These are phyloP conservation scores for Rusavskia elegans DNA, from an alignment of 495 filamentous ascomycete species.

Conservation along the genomic window DNA sequence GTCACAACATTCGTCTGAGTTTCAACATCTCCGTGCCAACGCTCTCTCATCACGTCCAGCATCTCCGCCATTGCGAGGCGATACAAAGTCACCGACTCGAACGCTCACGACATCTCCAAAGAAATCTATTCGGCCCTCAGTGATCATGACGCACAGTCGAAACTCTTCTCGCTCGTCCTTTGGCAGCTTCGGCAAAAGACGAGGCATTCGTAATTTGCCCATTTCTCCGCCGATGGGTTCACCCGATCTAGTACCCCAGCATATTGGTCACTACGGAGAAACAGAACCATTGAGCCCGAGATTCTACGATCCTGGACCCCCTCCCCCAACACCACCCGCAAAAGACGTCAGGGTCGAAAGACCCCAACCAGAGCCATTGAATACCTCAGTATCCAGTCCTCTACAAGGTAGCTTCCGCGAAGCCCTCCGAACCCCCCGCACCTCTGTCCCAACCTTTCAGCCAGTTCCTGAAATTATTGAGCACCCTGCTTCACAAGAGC, in stretches of 20 bases:
- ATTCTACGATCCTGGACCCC: slow-evolving; percentile 39
- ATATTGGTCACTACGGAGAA: slow-evolving; percentile 26
- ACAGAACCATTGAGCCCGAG: slow-evolving; percentile 41
- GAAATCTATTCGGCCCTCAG: slow-evolving; percentile 25
- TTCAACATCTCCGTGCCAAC: slow-evolving; percentile 14
- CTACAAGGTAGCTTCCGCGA: slow-evolving; percentile 7
- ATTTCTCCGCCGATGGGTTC: slow-evolving; percentile 44
- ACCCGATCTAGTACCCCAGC: slow-evolving; percentile 23
- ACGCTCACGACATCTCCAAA: slow-evolving; percentile 22
- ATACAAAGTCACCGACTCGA: slow-evolving; percentile 22
- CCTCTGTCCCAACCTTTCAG: slow-evolving; percentile 10
- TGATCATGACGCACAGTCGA: slow-evolving; percentile 21
- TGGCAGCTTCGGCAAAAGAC: slow-evolving; percentile 30
- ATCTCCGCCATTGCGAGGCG: slow-evolving; percentile 7
- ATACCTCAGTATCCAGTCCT: slow-evolving; percentile 12
- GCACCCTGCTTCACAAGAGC: not conserved
- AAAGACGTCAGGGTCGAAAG: slow-evolving; percentile 1
- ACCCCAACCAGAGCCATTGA: slow-evolving; percentile 1
- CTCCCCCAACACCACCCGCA: slow-evolving; percentile 24
- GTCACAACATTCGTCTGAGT: slow-evolving; percentile 12
- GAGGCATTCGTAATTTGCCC: slow-evolving; percentile 33
- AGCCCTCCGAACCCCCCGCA: slow-evolving; percentile 8
- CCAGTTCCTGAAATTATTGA: slow-evolving; percentile 5
- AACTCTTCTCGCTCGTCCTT: slow-evolving; percentile 39
- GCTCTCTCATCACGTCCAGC: slow-evolving; percentile 5